Conservation (phyloP, 306 rosid species). For the Begonia fuchsioides region DNA sequence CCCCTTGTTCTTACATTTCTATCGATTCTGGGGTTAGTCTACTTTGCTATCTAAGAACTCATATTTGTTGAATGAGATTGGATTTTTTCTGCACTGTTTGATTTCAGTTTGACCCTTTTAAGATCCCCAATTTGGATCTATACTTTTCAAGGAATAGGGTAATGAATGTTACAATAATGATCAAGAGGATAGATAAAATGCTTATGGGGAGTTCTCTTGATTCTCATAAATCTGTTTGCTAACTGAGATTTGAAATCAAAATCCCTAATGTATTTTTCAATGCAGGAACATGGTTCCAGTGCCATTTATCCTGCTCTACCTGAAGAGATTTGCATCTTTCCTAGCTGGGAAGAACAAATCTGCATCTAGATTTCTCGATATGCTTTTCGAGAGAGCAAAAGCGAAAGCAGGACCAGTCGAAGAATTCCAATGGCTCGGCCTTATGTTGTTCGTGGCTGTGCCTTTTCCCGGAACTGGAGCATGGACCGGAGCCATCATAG, state of each 20-base stretch:
- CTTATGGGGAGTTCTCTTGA: too few relatives aligned
- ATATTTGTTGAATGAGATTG: too few relatives aligned
- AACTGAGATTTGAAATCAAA: too few relatives aligned
- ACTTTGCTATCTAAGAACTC: conserved; percentile 1
- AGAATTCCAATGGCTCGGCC: conserved; percentile 97
- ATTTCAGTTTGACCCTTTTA: too few relatives aligned
- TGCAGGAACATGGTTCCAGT: conserved; percentile 93
- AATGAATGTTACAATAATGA: too few relatives aligned
- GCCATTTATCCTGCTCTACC: conserved; percentile 74
- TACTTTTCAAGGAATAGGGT: too few relatives aligned
- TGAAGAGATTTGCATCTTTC: conserved; percentile 54
- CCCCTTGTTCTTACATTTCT: conserved; percentile 43
- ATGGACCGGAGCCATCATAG: conserved; percentile 83
- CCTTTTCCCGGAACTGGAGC: conserved; percentile 99
- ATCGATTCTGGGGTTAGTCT: conserved; percentile 62
- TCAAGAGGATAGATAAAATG: too few relatives aligned
- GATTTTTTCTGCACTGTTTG: too few relatives aligned
- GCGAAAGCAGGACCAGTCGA: conserved; percentile 81
- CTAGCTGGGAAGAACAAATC: conserved; percentile 54
- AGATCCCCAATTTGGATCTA: too few relatives aligned
- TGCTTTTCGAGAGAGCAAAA: conserved; percentile 65
- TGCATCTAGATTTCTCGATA: conserved; percentile 39
- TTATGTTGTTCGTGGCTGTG: conserved; percentile 89
- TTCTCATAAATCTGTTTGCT: too few relatives aligned
- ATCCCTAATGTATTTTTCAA: background rate